These are phyloP conservation scores for Trematosphaeria pertusa DNA, from an alignment of 2,329 filamentous ascomycete genomes.

Conservation along the genomic window DNA sequence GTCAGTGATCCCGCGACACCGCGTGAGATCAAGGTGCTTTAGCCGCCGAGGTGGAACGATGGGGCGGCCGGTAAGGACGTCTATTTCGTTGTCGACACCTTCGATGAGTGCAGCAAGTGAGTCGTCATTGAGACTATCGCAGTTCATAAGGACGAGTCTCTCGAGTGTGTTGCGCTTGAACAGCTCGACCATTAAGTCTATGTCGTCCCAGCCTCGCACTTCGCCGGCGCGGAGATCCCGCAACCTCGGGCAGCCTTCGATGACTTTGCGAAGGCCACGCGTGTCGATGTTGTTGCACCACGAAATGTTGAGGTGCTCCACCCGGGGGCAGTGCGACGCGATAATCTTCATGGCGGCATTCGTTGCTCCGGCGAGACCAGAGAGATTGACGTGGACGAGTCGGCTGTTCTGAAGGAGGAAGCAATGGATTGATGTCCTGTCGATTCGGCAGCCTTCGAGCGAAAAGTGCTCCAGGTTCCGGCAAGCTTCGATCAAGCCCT, in stretches of 20 bases:
- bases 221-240: conserved; percentile 84
- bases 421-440: conserved; percentile 78
- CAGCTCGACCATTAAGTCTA: conserved; percentile 73
- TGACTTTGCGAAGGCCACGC: conserved; percentile 73
- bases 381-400: conserved; percentile 85
- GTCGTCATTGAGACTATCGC: conserved; percentile 77
- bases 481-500: conserved; percentile 82
- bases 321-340: conserved; percentile 76
- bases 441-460: conserved; percentile 87
- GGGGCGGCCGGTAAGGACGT: conserved; percentile 78
- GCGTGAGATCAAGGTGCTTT: conserved; percentile 83
- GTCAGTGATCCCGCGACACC: conserved; percentile 77
- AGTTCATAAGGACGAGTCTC: conserved; percentile 80
- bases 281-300: conserved; percentile 92
- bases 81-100: conserved; percentile 77
- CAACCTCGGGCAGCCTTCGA: conserved; percentile 75
- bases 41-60: conserved; percentile 79
- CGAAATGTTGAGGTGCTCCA: conserved; percentile 88
- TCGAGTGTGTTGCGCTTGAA: conserved; percentile 84
- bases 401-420: conserved; percentile 78
- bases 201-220: conserved; percentile 77
- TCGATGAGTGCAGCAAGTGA: conserved; percentile 77
- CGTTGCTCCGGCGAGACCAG: conserved; percentile 78
- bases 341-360: conserved; percentile 89
- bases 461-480: conserved; percentile 87